Evolutionary conservation across 495 filamentous ascomycete genomes (phyloP).

Genomic region (Amorphotheca resinae): DNA sequence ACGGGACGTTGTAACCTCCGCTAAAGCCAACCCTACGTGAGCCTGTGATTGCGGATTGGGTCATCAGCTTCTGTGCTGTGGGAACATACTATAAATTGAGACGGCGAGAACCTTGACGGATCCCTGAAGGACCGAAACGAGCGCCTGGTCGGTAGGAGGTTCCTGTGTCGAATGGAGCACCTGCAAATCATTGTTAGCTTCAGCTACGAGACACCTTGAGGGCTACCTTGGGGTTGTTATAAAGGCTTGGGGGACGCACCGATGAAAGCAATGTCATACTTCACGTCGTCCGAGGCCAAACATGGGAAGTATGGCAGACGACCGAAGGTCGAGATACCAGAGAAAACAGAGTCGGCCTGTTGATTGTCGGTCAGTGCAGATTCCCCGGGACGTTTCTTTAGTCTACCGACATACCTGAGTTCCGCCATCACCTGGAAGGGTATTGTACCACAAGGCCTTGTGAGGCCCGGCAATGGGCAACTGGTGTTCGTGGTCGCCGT

Average conservation of each 20-base stretch:
- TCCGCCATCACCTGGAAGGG: slow-evolving; percentile 42
- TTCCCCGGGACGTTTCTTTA: not conserved
- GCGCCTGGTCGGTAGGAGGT: slow-evolving; percentile 75
- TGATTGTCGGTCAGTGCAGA: slow-evolving; percentile 8
- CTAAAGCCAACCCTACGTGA: slow-evolving; percentile 22
- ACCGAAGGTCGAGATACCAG: slow-evolving; percentile 64
- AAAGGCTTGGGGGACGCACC: slow-evolving; percentile 28
- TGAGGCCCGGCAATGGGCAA: slow-evolving; percentile 32
- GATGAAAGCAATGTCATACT: slow-evolving; percentile 74
- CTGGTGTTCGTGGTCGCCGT: slow-evolving; percentile 27
- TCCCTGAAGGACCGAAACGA: slow-evolving; percentile 70
- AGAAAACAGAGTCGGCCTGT: slow-evolving; percentile 36
- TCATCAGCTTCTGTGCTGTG: slow-evolving; percentile 20
- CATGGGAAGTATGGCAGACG: slow-evolving; percentile 69
- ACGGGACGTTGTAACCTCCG: slow-evolving; percentile 29
- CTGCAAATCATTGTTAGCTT: slow-evolving; percentile 11
- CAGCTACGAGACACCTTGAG: slow-evolving; percentile 8
- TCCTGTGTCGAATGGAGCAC: slow-evolving; percentile 44
- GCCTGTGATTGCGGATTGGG: slow-evolving; percentile 13
- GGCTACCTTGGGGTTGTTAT: not conserved
- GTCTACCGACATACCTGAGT: slow-evolving; percentile 32
- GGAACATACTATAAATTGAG: slow-evolving; percentile 29
- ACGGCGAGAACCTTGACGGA: slow-evolving; percentile 58
- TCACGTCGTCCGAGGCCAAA: slow-evolving; percentile 48
- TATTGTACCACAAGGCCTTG: slow-evolving; percentile 41